Percentiles rank a stretch among this genome's conserved stretches.
These are phyloP conservation scores for Ustilago sp. DNA, from an alignment of 1,284 basidiomycete genomes.

Conservation along the genomic window DNA sequence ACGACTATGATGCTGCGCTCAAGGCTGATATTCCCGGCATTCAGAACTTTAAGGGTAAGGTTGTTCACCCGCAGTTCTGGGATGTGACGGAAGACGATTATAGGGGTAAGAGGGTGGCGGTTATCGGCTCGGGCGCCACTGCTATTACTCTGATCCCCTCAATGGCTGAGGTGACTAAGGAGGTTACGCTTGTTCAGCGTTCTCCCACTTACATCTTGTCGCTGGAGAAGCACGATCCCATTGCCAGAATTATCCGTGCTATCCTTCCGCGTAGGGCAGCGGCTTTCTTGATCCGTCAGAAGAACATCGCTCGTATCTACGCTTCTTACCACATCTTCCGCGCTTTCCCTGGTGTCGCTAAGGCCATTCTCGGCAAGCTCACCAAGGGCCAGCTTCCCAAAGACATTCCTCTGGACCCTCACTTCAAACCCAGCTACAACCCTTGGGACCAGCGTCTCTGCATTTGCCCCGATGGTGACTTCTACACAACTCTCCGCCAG, in stretches of 20 bases:
- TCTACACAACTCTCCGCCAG: conserved; percentile 62
- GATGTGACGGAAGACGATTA: conserved; percentile 57
- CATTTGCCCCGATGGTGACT: conserved; percentile 68
- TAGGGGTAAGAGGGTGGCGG: conserved; percentile 65
- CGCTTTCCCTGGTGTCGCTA: conserved; percentile 58
- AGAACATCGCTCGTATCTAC: conserved; percentile 60
- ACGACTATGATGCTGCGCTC: conserved; percentile 61
- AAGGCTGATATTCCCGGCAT: conserved; percentile 64
- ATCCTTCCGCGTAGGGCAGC: conserved; percentile 52
- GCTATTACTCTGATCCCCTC: conserved; percentile 66
- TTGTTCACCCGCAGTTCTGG: conserved; percentile 67
- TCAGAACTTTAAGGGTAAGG: conserved; percentile 61
- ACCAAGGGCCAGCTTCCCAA: conserved; percentile 58
- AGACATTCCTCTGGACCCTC: conserved; percentile 66
- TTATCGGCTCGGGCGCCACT: conserved; percentile 67
- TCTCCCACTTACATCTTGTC: conserved; percentile 65
- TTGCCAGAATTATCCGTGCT: conserved; percentile 55
- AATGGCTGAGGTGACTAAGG: conserved; percentile 55
- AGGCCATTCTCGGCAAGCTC: conserved; percentile 44
- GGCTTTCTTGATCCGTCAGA: conserved; percentile 50
- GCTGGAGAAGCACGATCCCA: conserved; percentile 58
- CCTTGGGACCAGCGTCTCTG: conserved; percentile 70
- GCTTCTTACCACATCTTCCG: conserved; percentile 65
- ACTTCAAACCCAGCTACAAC: conserved; percentile 68
- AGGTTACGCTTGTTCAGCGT: conserved; percentile 68